A percentile compares a stretch with the other conserved stretches of the same genome.
phyloP scores from a whole-genome alignment of 2,329 filamentous ascomycete species.

The Calonectria henricotiae region DNA sequence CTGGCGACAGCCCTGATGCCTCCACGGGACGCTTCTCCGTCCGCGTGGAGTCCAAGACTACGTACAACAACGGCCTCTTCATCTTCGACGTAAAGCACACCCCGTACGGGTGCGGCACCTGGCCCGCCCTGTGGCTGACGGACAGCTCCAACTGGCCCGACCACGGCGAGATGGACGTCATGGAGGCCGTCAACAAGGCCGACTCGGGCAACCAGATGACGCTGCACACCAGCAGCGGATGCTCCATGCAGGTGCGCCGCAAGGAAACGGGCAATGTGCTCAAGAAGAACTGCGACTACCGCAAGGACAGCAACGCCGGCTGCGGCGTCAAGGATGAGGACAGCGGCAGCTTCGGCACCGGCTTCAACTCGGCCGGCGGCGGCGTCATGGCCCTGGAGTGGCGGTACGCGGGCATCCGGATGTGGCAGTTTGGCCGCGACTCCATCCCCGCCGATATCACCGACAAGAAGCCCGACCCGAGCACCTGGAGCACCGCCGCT shows the following conservation, averaged over 20 bases:
- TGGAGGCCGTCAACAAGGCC: conserved; percentile 73
- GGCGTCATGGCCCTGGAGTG: conserved; percentile 76
- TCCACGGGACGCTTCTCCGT: conserved; percentile 76
- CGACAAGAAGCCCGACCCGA: conserved; percentile 70
- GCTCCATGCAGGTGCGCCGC: conserved; percentile 70
- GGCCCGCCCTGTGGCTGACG: conserved; percentile 78
- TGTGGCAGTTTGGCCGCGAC: conserved; percentile 73
- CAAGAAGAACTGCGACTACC: conserved; percentile 67
- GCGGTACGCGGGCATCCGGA: conserved; percentile 73
- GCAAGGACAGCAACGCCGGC: conserved; percentile 69
- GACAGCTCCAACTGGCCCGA: conserved; percentile 75
- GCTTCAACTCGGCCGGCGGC: conserved; percentile 70
- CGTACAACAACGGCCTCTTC: conserved; percentile 77
- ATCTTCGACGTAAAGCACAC: conserved; percentile 78
- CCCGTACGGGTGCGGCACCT: conserved; percentile 76
- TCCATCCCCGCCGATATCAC: conserved; percentile 70
- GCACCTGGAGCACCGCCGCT: conserved; percentile 73
- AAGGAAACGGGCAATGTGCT: conserved; percentile 66
- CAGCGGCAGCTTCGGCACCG: conserved; percentile 68
- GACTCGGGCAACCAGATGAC: conserved; percentile 72
- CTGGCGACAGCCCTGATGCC: conserved; percentile 65
- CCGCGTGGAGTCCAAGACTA: conserved; percentile 73
- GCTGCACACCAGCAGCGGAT: conserved; percentile 71
- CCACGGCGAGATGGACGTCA: conserved; percentile 77
- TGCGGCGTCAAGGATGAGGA: conserved; percentile 68